Conservation (phyloP, 768 basidiomycete genomes). For the Dendrothele bispora region DNA sequence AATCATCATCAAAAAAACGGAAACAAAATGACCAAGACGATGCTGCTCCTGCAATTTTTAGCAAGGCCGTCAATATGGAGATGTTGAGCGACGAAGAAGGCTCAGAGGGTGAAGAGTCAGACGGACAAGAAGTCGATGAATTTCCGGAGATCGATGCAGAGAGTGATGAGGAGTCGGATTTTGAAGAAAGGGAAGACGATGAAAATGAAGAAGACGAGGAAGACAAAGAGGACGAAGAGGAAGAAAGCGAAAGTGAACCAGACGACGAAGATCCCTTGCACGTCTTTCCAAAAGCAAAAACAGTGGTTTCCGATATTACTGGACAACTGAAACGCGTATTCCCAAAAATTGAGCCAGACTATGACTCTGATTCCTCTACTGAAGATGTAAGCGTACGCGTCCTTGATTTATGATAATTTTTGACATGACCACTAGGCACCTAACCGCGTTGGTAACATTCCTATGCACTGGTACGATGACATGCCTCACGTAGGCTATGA, state of each 20-base stretch:
- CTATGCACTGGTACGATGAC: conserved; percentile 99
- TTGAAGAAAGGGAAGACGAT: conserved; percentile 30
- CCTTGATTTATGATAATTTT: conserved; percentile 9
- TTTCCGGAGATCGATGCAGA: conserved; percentile 69
- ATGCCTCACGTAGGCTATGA: conserved; percentile 98
- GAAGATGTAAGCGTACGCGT: conserved; percentile 68
- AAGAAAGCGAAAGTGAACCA: conserved; percentile 33
- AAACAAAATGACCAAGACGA: conserved; percentile 51
- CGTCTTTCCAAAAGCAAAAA: conserved; percentile 65
- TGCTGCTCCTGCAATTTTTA: conserved; percentile 28
- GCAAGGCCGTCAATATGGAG: conserved; percentile 52
- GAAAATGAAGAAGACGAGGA: conserved; percentile 31
- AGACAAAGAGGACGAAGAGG: conserved; percentile 40
- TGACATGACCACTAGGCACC: conserved; percentile 57
- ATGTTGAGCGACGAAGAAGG: conserved; percentile 77
- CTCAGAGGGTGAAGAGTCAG: conserved; percentile 43
- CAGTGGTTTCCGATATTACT: conserved; percentile 76
- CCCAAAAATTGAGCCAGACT: conserved; percentile 87
- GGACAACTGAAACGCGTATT: conserved; percentile 82
- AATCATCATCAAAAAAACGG: conserved; percentile 49
- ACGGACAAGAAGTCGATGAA: conserved; percentile 63
- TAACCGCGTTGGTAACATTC: conserved; percentile 94
- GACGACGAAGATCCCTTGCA: conserved; percentile 45
- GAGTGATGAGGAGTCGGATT: conserved; percentile 52
- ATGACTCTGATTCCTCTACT: conserved; percentile 89